Evolutionary conservation across 148 eudicot genomes (phyloP).

Genomic region (Camellia sinensis): DNA sequence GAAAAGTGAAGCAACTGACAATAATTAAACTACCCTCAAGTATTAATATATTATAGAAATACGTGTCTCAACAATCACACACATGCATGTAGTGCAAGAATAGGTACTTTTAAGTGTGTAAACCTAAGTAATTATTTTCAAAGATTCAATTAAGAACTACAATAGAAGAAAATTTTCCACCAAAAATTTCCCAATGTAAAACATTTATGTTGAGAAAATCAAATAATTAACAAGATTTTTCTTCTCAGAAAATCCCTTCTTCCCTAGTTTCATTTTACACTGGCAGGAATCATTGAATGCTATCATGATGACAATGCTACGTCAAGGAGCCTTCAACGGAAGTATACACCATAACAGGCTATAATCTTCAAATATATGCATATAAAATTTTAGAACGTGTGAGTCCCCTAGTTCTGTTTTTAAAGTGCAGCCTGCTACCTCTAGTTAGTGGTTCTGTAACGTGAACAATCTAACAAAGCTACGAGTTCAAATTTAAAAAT

Average conservation of each 20-base stretch:
- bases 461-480: background rate
- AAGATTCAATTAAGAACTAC: too few species aligned
- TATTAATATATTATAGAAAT: too few species aligned
- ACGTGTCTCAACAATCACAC: too few species aligned
- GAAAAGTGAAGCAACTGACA: too few species aligned
- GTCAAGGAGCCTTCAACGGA: background rate
- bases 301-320: background rate
- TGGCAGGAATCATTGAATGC: background rate
- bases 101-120: too few species aligned
- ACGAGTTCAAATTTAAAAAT: background rate
- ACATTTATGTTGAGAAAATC: background rate
- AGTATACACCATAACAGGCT: background rate
- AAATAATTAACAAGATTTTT: background rate
- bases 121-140: too few species aligned
- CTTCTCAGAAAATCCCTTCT: background rate
- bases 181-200: background rate
- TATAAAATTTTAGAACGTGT: background rate
- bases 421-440: background rate
- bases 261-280: background rate
- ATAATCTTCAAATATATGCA: slow-evolving; percentile 6
- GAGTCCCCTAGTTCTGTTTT: too few species aligned
- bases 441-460: background rate
- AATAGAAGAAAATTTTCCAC: too few species aligned
- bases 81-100: too few species aligned
- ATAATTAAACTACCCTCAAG: too few species aligned